phyloP scores from a whole-genome alignment of 441 rosid genomes.

The Viola pubescens region DNA sequence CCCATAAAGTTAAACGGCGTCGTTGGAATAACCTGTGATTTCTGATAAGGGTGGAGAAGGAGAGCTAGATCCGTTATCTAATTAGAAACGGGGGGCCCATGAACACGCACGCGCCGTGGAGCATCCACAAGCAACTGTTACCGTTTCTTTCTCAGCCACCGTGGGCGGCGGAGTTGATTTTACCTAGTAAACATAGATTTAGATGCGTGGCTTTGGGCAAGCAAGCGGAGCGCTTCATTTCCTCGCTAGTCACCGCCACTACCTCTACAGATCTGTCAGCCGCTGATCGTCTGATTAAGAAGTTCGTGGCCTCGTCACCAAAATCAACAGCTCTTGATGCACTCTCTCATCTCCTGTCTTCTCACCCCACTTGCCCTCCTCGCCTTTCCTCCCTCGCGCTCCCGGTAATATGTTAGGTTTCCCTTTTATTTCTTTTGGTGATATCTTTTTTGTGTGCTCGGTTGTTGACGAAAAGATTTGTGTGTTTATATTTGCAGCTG shows the following conservation, averaged over 20 bases:
- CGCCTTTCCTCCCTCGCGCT: conserved; percentile 52
- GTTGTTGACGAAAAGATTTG: not conserved
- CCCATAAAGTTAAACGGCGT: too few relatives aligned
- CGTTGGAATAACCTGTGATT: too few relatives aligned
- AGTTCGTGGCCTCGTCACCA: conserved; percentile 66
- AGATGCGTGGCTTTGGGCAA: conserved; percentile 35
- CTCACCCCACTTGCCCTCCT: conserved; percentile 31
- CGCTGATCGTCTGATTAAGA: conserved; percentile 52
- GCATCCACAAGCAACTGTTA: conserved; percentile 1
- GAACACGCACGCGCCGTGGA: conserved; percentile 7
- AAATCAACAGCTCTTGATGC: conserved; percentile 63
- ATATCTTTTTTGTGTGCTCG: not conserved
- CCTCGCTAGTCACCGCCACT: conserved; percentile 36
- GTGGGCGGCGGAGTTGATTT: not conserved
- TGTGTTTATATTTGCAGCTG: conserved; percentile 31
- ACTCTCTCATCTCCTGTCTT: conserved; percentile 67
- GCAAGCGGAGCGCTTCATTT: conserved; percentile 53
- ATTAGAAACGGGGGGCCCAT: too few relatives aligned
- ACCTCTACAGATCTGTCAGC: conserved; percentile 38
- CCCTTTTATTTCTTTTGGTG: too few relatives aligned
- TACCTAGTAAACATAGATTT: conserved; percentile 10
- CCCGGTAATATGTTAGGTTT: conserved; percentile 34
- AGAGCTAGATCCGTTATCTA: too few relatives aligned
- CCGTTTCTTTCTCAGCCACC: not conserved
- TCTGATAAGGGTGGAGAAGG: too few relatives aligned